phyloP scores from a whole-genome alignment of 768 basidiomycete genomes.

The Serendipita sp. region DNA sequence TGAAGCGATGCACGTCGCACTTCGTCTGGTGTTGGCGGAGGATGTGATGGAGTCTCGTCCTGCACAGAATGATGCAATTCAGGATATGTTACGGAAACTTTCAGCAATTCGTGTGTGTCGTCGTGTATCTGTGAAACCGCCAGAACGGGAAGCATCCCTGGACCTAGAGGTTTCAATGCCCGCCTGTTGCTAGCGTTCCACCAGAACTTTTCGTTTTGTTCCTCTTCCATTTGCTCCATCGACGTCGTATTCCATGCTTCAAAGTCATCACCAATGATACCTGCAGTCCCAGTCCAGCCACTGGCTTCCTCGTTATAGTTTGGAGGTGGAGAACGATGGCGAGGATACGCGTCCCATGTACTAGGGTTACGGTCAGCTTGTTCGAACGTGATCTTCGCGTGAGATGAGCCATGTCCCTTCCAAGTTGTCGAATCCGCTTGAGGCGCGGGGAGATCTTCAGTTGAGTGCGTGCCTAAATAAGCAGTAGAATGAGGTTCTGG shows the following conservation, averaged over 20 bases:
- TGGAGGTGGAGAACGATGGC: constrained; percentile 6
- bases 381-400: constrained; percentile 1
- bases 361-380: background rate
- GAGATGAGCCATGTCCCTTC: background rate
- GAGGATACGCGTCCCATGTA: background rate
- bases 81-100: background rate
- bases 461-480: constrained; percentile 4
- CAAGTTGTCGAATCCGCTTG: background rate
- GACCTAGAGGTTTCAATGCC: background rate
- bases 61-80: background rate
- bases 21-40: background rate
- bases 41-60: background rate
- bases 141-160: constrained; percentile 5
- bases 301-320: background rate
- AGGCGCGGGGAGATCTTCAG: background rate
- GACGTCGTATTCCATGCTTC: background rate
- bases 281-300: background rate
- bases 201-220: background rate
- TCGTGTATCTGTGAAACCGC: background rate
- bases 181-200: background rate
- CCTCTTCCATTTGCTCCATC: background rate
- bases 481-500: background rate
- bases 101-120: background rate
- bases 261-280: background rate
- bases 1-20: constrained; percentile 44